These are phyloP conservation scores for Amanita jacksonii DNA, from an alignment of 768 basidiomycete genomes.

Conservation along the genomic window DNA sequence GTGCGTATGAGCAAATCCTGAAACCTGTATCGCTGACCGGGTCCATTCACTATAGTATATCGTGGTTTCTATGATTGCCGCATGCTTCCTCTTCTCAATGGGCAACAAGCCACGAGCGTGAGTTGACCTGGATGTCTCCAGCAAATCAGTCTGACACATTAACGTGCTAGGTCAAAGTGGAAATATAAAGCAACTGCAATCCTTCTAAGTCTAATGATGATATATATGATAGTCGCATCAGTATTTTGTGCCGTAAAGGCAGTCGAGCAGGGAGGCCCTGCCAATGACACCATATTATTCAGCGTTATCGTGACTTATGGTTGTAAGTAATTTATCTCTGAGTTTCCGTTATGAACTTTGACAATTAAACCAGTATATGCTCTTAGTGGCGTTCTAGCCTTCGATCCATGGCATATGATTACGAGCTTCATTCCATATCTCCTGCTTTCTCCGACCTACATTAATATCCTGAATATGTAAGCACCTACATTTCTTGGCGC, in stretches of 20 bases:
- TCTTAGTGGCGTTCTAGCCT: constrained; percentile 66
- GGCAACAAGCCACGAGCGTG: constrained; percentile 88
- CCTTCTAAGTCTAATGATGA: constrained; percentile 65
- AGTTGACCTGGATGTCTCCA: constrained; percentile 9
- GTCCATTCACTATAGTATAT: constrained; percentile 48
- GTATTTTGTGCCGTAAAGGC: constrained; percentile 74
- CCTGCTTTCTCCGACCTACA: constrained; percentile 73
- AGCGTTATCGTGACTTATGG: constrained; percentile 85
- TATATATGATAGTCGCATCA: constrained; percentile 79
- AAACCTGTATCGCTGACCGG: too few relatives aligned
- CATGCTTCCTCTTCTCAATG: constrained; percentile 91
- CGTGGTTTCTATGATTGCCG: constrained; percentile 78
- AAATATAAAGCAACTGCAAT: constrained; percentile 81
- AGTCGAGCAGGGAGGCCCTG: constrained; percentile 49
- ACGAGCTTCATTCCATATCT: constrained; percentile 88
- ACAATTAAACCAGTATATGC: constrained; percentile 49
- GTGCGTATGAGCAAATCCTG: too few relatives aligned
- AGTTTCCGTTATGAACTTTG: neutral
- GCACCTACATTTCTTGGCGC: constrained; percentile 17
- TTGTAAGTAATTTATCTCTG: constrained; percentile 26
- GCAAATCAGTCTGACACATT: neutral
- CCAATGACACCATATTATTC: constrained; percentile 72
- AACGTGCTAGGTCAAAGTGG: constrained; percentile 47
- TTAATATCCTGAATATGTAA: constrained; percentile 71
- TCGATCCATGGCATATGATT: constrained; percentile 95